These are phyloP conservation scores for Cyphellophora attinorum DNA, from an alignment of 2,329 filamentous ascomycete genomes.

Conservation along the genomic window DNA sequence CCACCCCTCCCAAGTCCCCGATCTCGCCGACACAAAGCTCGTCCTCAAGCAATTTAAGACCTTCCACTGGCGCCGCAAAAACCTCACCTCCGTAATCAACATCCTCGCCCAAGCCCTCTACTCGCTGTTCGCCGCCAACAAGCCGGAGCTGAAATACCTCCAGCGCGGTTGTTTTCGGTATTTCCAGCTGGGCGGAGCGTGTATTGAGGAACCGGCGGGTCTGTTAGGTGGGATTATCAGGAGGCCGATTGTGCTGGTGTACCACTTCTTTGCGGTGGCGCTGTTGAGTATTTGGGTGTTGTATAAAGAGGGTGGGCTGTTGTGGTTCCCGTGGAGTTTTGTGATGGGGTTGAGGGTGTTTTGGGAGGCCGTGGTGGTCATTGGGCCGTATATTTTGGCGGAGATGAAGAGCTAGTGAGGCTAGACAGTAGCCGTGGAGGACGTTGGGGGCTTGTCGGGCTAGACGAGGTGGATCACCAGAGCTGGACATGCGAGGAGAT, in stretches of 20 bases:
- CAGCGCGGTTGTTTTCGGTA: slow-evolving; percentile 89
- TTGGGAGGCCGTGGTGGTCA: slow-evolving; percentile 71
- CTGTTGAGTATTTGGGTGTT: slow-evolving; percentile 74
- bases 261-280: slow-evolving; percentile 92
- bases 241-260: slow-evolving; percentile 67
- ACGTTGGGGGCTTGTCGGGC: too few species aligned
- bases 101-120: slow-evolving; percentile 96
- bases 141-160: slow-evolving; percentile 61
- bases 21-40: slow-evolving; percentile 55
- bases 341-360: slow-evolving; percentile 61
- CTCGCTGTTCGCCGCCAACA: slow-evolving; percentile 76
- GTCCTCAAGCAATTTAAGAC: slow-evolving; percentile 59
- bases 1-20: slow-evolving; percentile 56
- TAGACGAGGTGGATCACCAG: not conserved
- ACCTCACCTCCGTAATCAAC: slow-evolving; percentile 79
- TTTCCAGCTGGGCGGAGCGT: slow-evolving; percentile 65
- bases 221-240: slow-evolving; percentile 74
- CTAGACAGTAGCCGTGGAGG: too few species aligned
- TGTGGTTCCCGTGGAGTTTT: slow-evolving; percentile 54
- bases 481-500: too few species aligned
- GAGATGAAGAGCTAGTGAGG: slow-evolving; percentile 49
- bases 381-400: slow-evolving; percentile 69
- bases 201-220: slow-evolving; percentile 68
- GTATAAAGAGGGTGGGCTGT: slow-evolving; percentile 40
- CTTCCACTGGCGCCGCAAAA: slow-evolving; percentile 85